phyloP scores from a whole-genome alignment of 1,284 basidiomycete genomes.

The Rhodofomes roseus region DNA sequence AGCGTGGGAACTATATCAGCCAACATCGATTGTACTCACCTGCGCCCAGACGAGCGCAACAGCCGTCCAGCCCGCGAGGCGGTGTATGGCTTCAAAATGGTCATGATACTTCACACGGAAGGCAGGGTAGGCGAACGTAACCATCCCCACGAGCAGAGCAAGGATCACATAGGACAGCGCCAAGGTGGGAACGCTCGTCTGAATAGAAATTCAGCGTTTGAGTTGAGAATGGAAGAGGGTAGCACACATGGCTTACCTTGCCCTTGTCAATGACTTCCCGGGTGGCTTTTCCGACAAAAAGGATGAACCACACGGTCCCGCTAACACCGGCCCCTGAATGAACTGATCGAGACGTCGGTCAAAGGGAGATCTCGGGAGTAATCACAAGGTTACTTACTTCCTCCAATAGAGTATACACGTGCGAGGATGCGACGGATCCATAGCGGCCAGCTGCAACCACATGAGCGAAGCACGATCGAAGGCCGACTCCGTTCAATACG shows the following conservation, averaged over 20 bases:
- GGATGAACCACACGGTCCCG: slow-evolving; percentile 47
- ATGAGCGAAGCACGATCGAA: neutral
- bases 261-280: slow-evolving; percentile 38
- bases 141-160: slow-evolving; percentile 41
- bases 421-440: slow-evolving; percentile 47
- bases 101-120: slow-evolving; percentile 44
- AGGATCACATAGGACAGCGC: slow-evolving; percentile 48
- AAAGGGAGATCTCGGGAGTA: neutral
- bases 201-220: neutral
- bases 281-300: slow-evolving; percentile 50
- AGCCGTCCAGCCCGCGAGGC: slow-evolving; percentile 56
- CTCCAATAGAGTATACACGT: slow-evolving; percentile 54
- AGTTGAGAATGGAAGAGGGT: neutral
- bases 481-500: slow-evolving; percentile 14
- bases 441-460: slow-evolving; percentile 43
- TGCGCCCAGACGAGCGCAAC: slow-evolving; percentile 50
- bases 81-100: slow-evolving; percentile 49
- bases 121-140: slow-evolving; percentile 45
- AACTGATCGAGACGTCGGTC: slow-evolving; percentile 24
- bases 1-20: neutral
- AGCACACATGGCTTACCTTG: slow-evolving; percentile 29
- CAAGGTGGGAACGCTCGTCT: slow-evolving; percentile 45
- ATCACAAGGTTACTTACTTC: slow-evolving; percentile 26
- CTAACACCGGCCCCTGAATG: slow-evolving; percentile 54
- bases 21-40: slow-evolving; percentile 25